phyloP scores from a whole-genome alignment of 2,329 filamentous ascomycete genomes.

The Colletotrichum zoysiae region DNA sequence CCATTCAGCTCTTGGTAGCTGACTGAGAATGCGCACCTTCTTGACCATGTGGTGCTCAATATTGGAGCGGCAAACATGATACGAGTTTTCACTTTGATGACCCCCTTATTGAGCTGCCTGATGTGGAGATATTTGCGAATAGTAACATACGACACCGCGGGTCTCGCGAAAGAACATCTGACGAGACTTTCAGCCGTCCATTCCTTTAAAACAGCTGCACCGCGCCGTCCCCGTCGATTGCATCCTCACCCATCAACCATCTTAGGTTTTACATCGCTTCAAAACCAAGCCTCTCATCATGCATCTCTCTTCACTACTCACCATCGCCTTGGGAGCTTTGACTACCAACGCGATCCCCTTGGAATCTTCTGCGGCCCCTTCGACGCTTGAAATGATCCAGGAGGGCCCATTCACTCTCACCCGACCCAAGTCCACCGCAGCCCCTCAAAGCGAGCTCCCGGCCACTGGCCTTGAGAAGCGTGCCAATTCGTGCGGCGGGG shows the following conservation, averaged over 20 bases:
- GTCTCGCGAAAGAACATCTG: background rate
- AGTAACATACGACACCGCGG: background rate
- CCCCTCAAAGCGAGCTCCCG: slow-evolving; percentile 13
- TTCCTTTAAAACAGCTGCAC: background rate
- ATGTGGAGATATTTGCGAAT: background rate
- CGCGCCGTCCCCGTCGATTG: background rate
- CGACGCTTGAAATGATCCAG: background rate
- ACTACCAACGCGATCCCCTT: slow-evolving; percentile 1
- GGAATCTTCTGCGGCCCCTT: slow-evolving; percentile 4
- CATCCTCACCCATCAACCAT: background rate
- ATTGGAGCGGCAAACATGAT: background rate
- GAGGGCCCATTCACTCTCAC: slow-evolving; percentile 2
- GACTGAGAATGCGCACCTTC: slow-evolving; percentile 1
- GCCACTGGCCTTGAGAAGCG: slow-evolving; percentile 5
- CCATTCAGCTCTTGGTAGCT: background rate
- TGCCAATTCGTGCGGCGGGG: background rate
- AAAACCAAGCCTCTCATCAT: slow-evolving; percentile 2
- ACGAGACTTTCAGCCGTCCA: background rate
- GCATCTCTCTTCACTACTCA: slow-evolving; percentile 4
- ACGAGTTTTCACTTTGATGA: background rate
- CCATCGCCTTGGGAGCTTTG: slow-evolving; percentile 7
- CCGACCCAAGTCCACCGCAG: background rate
- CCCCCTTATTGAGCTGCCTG: background rate
- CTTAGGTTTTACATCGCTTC: slow-evolving; percentile 1
- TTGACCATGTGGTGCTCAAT: background rate